Evolutionary conservation across 257 asterid species (phyloP).

Genomic region (Solanum raphanifolium): DNA sequence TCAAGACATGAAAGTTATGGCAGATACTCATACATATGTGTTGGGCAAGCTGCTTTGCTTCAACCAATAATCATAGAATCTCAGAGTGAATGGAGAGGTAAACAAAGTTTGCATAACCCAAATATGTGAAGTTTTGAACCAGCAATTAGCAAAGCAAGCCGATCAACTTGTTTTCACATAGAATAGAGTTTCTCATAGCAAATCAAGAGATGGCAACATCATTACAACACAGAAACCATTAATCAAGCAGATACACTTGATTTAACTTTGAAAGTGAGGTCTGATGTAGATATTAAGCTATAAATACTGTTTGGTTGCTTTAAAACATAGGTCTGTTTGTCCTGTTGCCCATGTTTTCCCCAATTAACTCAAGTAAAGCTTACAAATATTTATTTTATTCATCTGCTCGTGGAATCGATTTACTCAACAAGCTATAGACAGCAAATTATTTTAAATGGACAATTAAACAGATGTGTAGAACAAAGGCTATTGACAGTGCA

Average conservation of each 20-base stretch:
- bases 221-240: neutral
- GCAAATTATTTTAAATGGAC: neutral
- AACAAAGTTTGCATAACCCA: constrained; percentile 50
- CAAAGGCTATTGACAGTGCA: neutral
- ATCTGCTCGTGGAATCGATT: neutral
- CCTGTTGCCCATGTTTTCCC: neutral
- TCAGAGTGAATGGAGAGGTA: constrained; percentile 61
- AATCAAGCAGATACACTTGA: neutral
- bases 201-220: neutral
- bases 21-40: constrained; percentile 50
- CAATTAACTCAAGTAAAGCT: neutral
- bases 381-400: neutral
- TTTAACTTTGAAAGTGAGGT: neutral
- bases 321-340: neutral
- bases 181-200: neutral
- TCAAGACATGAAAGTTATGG: constrained; percentile 52
- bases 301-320: neutral
- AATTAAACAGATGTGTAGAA: neutral
- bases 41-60: constrained; percentile 65
- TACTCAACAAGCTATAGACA: neutral
- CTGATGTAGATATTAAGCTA: neutral
- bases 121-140: constrained; percentile 26
- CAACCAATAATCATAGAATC: constrained; percentile 44
- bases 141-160: neutral
- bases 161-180: neutral